phyloP scores from a whole-genome alignment of 768 basidiomycete species.

The Coprinellus micaceus region DNA sequence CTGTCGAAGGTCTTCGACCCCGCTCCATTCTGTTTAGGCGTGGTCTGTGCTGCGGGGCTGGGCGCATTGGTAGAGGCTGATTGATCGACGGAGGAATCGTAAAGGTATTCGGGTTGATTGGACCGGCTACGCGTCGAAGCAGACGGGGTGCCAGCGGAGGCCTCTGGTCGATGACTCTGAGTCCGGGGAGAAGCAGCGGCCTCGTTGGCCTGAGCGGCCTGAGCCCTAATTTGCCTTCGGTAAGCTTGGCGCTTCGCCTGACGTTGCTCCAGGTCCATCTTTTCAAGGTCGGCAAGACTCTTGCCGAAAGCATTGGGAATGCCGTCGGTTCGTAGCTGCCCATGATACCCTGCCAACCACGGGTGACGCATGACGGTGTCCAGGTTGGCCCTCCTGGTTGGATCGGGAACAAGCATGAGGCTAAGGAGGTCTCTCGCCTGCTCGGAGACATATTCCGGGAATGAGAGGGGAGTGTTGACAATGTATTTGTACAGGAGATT shows the following conservation, averaged over 20 bases:
- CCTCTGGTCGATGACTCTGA: conserved; percentile 56
- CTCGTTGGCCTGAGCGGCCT: conserved; percentile 29
- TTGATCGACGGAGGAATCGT: conserved; percentile 67
- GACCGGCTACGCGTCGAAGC: conserved; percentile 47
- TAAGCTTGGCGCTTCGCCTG: conserved; percentile 78
- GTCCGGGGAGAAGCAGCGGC: conserved; percentile 35
- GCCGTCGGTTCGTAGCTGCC: conserved; percentile 31
- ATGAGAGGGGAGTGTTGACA: conserved; percentile 92
- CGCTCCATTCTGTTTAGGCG: conserved; percentile 24
- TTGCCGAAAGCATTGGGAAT: conserved; percentile 53
- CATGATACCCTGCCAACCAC: conserved; percentile 71
- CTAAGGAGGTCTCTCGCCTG: conserved; percentile 81
- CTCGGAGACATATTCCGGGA: conserved; percentile 90
- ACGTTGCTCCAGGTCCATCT: conserved; percentile 78
- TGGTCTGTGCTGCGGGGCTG: conserved; percentile 17
- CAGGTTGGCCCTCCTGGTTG: conserved; percentile 72
- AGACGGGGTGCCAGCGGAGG: conserved; percentile 32
- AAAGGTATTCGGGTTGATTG: conserved; percentile 69
- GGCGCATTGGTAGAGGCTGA: conserved; percentile 40
- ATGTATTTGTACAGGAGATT: conserved; percentile 98
- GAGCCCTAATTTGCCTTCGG: conserved; percentile 72
- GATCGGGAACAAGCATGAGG: conserved; percentile 94
- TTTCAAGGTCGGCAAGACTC: conserved; percentile 75
- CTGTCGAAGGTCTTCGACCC: conserved; percentile 27
- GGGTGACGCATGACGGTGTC: conserved; percentile 79